A percentile compares a stretch with the other conserved stretches of the same genome.
Evolutionary conservation across 129 eudicot species (phyloP).

Genomic region (Daucus carota): DH1_v3.0 NC_030385.2:12747001-12747500

Average conservation of each 20-base stretch:
- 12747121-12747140: neutral
- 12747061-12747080: constrained; percentile 1
- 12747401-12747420: constrained; percentile 96
- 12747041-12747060: constrained; percentile 82
- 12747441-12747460: constrained; percentile 95
- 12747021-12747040: constrained; percentile 99
- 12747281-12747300: constrained; percentile 82
- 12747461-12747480: constrained; percentile 71
- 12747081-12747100: neutral
- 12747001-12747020: constrained; percentile 89
- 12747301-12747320: constrained; percentile 97
- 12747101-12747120: neutral
- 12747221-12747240: neutral
- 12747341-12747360: constrained; percentile 99
- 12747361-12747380: constrained; percentile 78
- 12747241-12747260: neutral
- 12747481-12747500: neutral
- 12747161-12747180: neutral
- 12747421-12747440: constrained; percentile 83
- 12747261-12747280: constrained; percentile 71
- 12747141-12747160: neutral
- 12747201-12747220: neutral
- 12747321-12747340: constrained; percentile 99
- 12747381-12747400: constrained; percentile 92
- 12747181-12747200: neutral